A percentile compares a stretch with the other conserved stretches of the same genome.
phyloP scores from a whole-genome alignment of 768 basidiomycete genomes.

The Arthromyces matolae region DNA sequence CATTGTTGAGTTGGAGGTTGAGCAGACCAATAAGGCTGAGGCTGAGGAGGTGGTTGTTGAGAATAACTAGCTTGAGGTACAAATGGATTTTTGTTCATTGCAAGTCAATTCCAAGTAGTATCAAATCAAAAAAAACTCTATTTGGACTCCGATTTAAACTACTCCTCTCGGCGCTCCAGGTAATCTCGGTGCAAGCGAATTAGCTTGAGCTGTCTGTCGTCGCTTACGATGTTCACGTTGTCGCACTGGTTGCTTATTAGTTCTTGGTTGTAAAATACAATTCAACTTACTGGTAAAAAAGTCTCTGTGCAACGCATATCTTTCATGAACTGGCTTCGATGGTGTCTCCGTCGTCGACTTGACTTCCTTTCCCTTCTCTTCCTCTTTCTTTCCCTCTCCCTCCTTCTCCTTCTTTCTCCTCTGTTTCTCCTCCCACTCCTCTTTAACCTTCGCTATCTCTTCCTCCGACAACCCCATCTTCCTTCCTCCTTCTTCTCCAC shows the following conservation, averaged over 20 bases:
- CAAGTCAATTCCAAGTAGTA: neutral
- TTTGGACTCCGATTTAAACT: constrained; percentile 14
- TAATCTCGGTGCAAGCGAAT: constrained; percentile 66
- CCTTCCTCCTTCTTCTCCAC: constrained; percentile 27
- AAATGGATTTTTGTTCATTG: constrained; percentile 86
- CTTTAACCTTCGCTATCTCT: constrained; percentile 74
- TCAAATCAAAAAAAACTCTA: neutral
- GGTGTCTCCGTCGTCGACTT: constrained; percentile 30
- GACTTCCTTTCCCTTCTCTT: constrained; percentile 35
- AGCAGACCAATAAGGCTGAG: no score
- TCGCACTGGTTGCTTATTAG: constrained; percentile 48
- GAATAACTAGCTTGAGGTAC: constrained; percentile 65
- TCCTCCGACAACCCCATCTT: constrained; percentile 53
- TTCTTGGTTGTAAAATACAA: neutral
- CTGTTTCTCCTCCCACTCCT: constrained; percentile 77
- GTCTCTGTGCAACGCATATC: constrained; percentile 78
- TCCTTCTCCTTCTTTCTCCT: constrained; percentile 53
- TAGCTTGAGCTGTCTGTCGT: constrained; percentile 62
- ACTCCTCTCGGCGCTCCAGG: constrained; percentile 53
- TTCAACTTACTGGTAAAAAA: constrained; percentile 56
- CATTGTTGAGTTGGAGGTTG: constrained; percentile 75
- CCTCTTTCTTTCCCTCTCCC: constrained; percentile 40
- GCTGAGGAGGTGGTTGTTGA: constrained; percentile 71
- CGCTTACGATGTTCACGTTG: constrained; percentile 69
- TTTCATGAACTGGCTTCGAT: constrained; percentile 55